Conservation (phyloP, 2,329 filamentous ascomycete species). For the Colletotrichum lindemuthianum region DNA sequence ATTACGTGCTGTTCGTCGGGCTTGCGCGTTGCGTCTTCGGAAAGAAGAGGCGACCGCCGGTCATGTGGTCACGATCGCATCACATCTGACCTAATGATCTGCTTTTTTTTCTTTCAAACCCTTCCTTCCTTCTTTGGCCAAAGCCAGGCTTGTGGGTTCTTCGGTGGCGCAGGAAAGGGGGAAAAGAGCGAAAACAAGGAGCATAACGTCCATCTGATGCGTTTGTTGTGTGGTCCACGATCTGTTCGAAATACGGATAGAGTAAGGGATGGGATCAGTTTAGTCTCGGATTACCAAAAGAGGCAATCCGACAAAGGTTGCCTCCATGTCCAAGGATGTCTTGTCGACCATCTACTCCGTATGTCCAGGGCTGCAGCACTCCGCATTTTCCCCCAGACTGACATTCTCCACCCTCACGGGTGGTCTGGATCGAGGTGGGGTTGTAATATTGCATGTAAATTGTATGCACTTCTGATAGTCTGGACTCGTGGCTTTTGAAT, state of each 20-base stretch:
- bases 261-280: constrained; percentile 32
- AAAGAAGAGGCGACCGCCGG: background rate
- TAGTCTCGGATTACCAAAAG: constrained; percentile 30
- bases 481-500: background rate
- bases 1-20: background rate
- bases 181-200: constrained; percentile 18
- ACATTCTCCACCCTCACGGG: constrained; percentile 6
- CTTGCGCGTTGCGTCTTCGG: constrained; percentile 15
- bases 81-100: constrained; percentile 9
- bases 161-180: background rate
- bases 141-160: background rate
- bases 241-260: constrained; percentile 31
- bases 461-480: background rate
- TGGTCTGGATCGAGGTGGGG: constrained; percentile 9
- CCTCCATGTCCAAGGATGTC: too few species aligned
- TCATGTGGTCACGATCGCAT: constrained; percentile 22
- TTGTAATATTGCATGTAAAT: background rate
- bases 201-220: constrained; percentile 31
- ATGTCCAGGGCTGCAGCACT: constrained; percentile 12
- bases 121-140: too few species aligned
- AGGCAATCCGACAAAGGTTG: constrained; percentile 22
- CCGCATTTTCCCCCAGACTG: constrained; percentile 26
- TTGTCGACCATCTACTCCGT: too few species aligned
- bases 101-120: too few species aligned
- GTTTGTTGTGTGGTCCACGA: constrained; percentile 38